Base-by-base conservation (phyloP, 192 early-diverging fungal genomes). In the Coemansia sp. region DNA sequence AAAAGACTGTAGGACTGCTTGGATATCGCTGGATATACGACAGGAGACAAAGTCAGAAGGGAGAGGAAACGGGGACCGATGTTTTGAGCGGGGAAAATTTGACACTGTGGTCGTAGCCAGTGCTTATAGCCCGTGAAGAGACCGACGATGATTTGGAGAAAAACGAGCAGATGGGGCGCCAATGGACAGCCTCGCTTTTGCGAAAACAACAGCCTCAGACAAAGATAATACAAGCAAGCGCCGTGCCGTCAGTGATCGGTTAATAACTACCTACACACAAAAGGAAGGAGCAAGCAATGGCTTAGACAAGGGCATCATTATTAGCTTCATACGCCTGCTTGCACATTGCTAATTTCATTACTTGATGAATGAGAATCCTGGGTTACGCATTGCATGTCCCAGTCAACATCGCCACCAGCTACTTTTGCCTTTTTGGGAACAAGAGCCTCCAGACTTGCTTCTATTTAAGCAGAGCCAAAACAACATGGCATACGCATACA, bases 321-420 rank as follows among this genome's bases (percentile, higher is more conserved):
- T 73, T 72, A 63, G 57, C 57, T 41, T 51, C 24, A 41, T 60
- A 49, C 38, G 63, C 50, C 49, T 58, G 60, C 31, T 61, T 55
- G 60, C 59, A 56, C 60, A 55, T 69, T 44, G 54, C 28, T 60
- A 56, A 59, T 71, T 78, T 78, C 76, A 78, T 78, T 78, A 78
- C 69, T 50, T 30, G 63, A 69, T 72, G 70, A 78, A 73, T 72
- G 67, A 60, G 50, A 61, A 66, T 77, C 66, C 56, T 58, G 49
- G 60, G 69, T 78, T 73, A 73, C 76, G 63, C 55, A 65, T 66
- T 62, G 54, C 56, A 63, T 50, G 31, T 60, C 49, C 58, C 32
- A 55, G 32, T 49, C 28, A 41, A 32, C 58, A 32, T 49, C 22
- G 54, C 58, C 55, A 24, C 64, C 32, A 54, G 28, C 23, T 65